Evolutionary conservation across 164 flowering plant species (phyloP), one percentile per base, ranked within the genome.

Genomic region (Nelumbo lutea): DNA sequence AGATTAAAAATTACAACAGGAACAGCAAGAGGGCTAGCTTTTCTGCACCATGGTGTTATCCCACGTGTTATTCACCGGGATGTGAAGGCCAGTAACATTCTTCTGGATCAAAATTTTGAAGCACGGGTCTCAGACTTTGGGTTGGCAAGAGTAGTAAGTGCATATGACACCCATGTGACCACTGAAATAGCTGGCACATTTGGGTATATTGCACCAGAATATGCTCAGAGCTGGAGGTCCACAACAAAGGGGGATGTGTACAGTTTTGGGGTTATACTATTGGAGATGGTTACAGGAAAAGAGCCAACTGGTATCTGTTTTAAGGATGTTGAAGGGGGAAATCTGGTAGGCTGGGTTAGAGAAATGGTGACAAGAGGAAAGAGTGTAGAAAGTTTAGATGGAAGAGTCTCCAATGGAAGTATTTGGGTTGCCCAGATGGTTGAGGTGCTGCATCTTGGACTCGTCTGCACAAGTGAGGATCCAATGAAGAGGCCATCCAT

Each of bases 321-420:
- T 43, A 42, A 66, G 56, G 67, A 70, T 5, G 48, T 61, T 8
- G 72, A 57, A 55, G 67, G 66, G 7, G 66, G 60, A n/a, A 70
- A 70, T 70, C 11, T 70, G 42, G 72, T 70, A 14, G 67, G 72
- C 15, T 70, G 72, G 72, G 72, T 62, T 11, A 70, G 65, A 42
- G 61, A 70, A 52, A 66, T 52, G 59, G 59, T 52, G 46, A 27
- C 46, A 1, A 66, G 0, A 38, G 68, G 60, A 52, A 55, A 52
- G 48, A n/a, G 48, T 42, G 61, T 42, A 11, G 61, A 56, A 42
- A 66, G 69, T 42, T 56, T 66, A 40, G 61, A 66, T 56, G 61
- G 41, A 43, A n/a, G 8, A n/a, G 42, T 66, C 43, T 55, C 38
- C 45, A 63, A 67, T 9, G 62, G 70, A 43, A 59, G 42, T 46